phyloP scores from a whole-genome alignment of 169 alveolate genomes.

The Cryptosporidium parvum region DNA sequence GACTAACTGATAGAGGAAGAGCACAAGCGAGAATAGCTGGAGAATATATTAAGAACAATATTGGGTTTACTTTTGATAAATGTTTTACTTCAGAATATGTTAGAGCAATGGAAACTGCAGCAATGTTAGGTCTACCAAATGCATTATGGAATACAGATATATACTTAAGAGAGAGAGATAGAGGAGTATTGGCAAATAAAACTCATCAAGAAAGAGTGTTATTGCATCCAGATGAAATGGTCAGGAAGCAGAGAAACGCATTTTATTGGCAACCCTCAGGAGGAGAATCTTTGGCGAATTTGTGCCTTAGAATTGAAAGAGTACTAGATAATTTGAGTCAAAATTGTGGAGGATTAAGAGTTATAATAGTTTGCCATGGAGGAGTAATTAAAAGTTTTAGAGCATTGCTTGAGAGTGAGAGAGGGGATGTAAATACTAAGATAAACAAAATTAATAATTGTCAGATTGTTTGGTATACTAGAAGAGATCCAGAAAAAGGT shows the following conservation, averaged over 20 bases:
- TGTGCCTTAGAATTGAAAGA: slow-evolving; percentile 80
- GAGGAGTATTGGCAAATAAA: slow-evolving; percentile 81
- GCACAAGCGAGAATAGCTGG: slow-evolving; percentile 82
- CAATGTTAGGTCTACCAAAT: slow-evolving; percentile 79
- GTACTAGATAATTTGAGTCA: slow-evolving; percentile 77
- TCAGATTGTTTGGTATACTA: slow-evolving; percentile 80
- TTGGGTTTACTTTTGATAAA: slow-evolving; percentile 77
- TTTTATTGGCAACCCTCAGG: slow-evolving; percentile 81
- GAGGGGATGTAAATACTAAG: slow-evolving; percentile 65
- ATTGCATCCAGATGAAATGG: slow-evolving; percentile 78
- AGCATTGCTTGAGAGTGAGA: slow-evolving; percentile 79
- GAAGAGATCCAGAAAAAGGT: slow-evolving; percentile 80
- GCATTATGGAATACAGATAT: slow-evolving; percentile 80
- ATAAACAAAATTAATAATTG: slow-evolving; percentile 79
- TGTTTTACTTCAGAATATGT: slow-evolving; percentile 81
- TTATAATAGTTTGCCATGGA: slow-evolving; percentile 83
- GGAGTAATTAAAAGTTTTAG: slow-evolving; percentile 81
- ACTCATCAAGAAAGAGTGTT: slow-evolving; percentile 78
- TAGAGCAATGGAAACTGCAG: slow-evolving; percentile 84
- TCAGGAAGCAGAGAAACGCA: slow-evolving; percentile 78
- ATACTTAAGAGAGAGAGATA: slow-evolving; percentile 81
- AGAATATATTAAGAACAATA: slow-evolving; percentile 76
- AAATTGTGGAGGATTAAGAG: slow-evolving; percentile 79
- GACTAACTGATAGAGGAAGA: slow-evolving; percentile 82
- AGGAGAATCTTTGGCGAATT: slow-evolving; percentile 80